phyloP scores from a whole-genome alignment of 2,329 filamentous ascomycete species.

The Trichoderma sp. region DNA sequence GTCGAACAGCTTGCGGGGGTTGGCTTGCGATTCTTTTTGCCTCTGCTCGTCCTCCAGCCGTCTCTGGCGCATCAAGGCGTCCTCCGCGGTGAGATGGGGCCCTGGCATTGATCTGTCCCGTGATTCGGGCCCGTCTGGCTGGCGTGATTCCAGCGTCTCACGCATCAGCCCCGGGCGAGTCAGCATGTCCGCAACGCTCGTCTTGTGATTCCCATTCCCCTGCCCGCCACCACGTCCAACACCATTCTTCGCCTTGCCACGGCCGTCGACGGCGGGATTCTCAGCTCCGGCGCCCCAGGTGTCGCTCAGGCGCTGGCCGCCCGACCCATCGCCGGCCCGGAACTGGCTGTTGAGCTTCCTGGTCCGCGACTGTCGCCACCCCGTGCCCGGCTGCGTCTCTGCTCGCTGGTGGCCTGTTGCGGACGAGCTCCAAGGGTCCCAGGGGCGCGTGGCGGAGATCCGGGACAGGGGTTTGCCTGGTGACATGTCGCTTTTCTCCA shows the following conservation, averaged over 20 bases:
- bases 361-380: conserved; percentile 69
- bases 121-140: background rate
- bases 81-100: conserved; percentile 15
- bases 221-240: conserved; percentile 32
- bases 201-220: conserved; percentile 36
- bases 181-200: conserved; percentile 55
- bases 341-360: conserved; percentile 71
- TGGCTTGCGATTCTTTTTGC: conserved; percentile 38
- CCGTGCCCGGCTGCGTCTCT: conserved; percentile 59
- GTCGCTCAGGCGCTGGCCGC: conserved; percentile 60
- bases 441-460: conserved; percentile 44
- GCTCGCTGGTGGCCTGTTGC: conserved; percentile 76
- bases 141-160: conserved; percentile 14
- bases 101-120: background rate
- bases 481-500: conserved; percentile 11
- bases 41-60: conserved; percentile 47
- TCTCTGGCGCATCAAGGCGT: conserved; percentile 27
- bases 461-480: conserved; percentile 26
- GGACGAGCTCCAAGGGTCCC: conserved; percentile 70
- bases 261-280: conserved; percentile 44
- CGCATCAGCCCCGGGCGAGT: conserved; percentile 36
- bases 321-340: conserved; percentile 47
- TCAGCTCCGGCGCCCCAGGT: conserved; percentile 62
- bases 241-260: background rate
- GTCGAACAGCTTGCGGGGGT: conserved; percentile 56